Percentiles rank a stretch among this genome's conserved stretches.
Conservation (phyloP, 139 green algal species). For the Micractinium conductrix region DNA sequence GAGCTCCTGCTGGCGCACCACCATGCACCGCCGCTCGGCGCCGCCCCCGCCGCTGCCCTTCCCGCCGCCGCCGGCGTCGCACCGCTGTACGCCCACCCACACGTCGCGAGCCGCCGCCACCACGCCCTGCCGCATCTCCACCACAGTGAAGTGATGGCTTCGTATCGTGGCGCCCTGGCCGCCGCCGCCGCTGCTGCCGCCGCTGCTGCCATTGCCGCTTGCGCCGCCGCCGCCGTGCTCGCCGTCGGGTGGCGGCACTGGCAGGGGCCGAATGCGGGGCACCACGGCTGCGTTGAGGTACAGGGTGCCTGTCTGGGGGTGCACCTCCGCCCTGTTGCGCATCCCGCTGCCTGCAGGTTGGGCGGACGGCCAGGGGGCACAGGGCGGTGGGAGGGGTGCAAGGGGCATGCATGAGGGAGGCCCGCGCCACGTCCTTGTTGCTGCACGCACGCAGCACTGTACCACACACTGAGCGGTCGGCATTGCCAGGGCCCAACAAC, state of each 20-base stretch:
- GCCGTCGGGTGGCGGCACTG: neutral
- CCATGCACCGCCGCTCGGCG: neutral
- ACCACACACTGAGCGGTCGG: too few species aligned
- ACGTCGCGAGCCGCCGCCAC: slow-evolving; percentile 31
- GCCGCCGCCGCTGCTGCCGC: neutral
- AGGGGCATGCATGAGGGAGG: too few species aligned
- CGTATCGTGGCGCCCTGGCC: neutral
- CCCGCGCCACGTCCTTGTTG: too few species aligned
- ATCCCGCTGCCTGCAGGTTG: slow-evolving; percentile 25
- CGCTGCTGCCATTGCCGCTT: neutral
- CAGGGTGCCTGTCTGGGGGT: slow-evolving; percentile 54
- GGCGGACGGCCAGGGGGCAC: neutral
- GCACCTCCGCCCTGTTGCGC: slow-evolving; percentile 65
- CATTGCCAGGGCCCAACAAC: too few species aligned
- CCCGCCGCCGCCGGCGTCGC: neutral
- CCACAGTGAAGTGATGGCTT: slow-evolving; percentile 42
- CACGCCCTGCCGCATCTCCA: slow-evolving; percentile 22
- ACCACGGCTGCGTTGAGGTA: slow-evolving; percentile 76
- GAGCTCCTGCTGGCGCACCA: slow-evolving; percentile 19
- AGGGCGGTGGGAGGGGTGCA: too few species aligned
- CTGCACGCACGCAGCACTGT: too few species aligned
- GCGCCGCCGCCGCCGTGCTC: neutral
- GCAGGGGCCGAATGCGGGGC: slow-evolving; percentile 50
- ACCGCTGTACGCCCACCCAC: slow-evolving; percentile 32
- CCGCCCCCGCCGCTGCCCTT: neutral